A percentile compares a stretch with the other conserved stretches of the same genome.
phyloP scores from a whole-genome alignment of 169 alveolate genomes.

The Plasmodium berghei region DNA sequence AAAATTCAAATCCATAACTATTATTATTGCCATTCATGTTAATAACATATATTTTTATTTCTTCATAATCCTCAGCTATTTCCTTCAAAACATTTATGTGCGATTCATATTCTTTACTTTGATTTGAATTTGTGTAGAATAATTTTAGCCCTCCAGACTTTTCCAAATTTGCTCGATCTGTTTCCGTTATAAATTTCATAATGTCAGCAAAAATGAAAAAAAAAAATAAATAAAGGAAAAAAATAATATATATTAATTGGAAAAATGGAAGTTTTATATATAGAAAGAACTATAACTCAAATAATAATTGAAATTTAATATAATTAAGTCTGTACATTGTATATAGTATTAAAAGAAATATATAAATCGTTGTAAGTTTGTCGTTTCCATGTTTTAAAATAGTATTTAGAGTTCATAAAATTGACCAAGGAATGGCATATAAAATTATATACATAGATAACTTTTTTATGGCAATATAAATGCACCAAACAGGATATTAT shows the following conservation, averaged over 20 bases:
- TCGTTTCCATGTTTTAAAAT: too few relatives aligned
- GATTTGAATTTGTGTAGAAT: slow-evolving; percentile 34
- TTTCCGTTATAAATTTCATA: slow-evolving; percentile 31
- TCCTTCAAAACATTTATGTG: slow-evolving; percentile 55
- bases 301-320: neutral
- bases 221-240: neutral
- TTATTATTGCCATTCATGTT: neutral
- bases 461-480: too few relatives aligned
- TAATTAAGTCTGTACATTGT: too few relatives aligned
- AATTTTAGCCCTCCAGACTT: slow-evolving; percentile 39
- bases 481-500: too few relatives aligned
- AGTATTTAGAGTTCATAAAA: too few relatives aligned
- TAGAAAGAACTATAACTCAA: neutral
- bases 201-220: neutral
- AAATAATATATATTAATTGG: neutral
- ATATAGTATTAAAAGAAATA: too few relatives aligned
- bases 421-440: too few relatives aligned
- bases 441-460: too few relatives aligned
- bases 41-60: slow-evolving; percentile 30
- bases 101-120: slow-evolving; percentile 26
- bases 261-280: neutral
- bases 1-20: slow-evolving; percentile 19
- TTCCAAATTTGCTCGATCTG: slow-evolving; percentile 13
- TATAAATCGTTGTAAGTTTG: too few relatives aligned
- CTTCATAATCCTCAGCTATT: slow-evolving; percentile 39